Evolutionary conservation across 2,329 filamentous ascomycete species (phyloP), one percentile per base, ranked within the genome.

Genomic region (Macrophomina pseudophaseolina): DNA sequence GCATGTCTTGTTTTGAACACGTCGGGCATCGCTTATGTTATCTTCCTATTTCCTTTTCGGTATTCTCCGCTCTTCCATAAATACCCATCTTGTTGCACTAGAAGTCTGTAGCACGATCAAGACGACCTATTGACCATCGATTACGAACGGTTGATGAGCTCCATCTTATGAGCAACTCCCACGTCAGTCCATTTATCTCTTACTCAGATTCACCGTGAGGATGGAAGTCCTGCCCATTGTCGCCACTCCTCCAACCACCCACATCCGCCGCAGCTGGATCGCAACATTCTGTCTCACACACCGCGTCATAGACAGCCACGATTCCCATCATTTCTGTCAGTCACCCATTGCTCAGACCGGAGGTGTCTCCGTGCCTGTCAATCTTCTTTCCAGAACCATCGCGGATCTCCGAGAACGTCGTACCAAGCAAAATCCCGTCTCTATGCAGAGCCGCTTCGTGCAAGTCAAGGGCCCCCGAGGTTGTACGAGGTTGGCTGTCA

Each of bases 371-470:
- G 42, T 23, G 6, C 35, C 53, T 12, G 53, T 42, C 53, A 35
- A 58, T 58, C 53, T 4, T 58, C 53, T 35, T 58, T 58, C 53
- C 35, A 30, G 35, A 58, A 42, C n/a, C 51, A 11, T n/a, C 51
- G 51, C 30, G 28, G 49, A 52, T 52, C 49, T 30, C 49, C 52
- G 52, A 48, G 44, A 9, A 18, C 44, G 44, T 48, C 6, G 5
- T 9, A 48, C 44, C 44, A 1, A 14, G 18, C 16, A n/a, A 4
- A 9, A 5, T 14, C 18, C 9, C 8, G 16, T 18, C 5, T n/a
- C 8, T 48, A 7, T n/a, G 18, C 16, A 18, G 44, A 48, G n/a
- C 44, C 44, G 44, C 16, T 8, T 48, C 44, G 44, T 18, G 44
- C 44, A n/a, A 38, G 35, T 12, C 35, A 12, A 38, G 7, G 11